Conservation (phyloP, 1,284 basidiomycete species). For the Moniliophthora roreri region DNA sequence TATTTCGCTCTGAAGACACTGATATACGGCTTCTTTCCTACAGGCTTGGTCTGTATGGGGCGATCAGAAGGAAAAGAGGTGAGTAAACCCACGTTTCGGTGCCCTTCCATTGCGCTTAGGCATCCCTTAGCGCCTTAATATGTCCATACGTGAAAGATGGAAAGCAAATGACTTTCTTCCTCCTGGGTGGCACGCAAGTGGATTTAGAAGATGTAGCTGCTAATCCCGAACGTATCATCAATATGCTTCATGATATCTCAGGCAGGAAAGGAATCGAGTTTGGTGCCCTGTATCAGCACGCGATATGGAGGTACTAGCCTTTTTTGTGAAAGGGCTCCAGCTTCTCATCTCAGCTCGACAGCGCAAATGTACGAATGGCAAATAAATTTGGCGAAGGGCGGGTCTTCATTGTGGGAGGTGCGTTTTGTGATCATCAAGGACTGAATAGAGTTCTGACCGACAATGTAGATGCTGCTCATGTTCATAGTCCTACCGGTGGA, state of each 20-base stretch:
- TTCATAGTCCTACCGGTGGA: slow-evolving; percentile 33
- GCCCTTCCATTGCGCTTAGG: background rate
- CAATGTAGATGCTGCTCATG: slow-evolving; percentile 26
- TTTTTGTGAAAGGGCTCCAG: no score
- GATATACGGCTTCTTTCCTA: background rate
- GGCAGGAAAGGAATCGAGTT: slow-evolving; percentile 20
- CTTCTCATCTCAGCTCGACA: background rate
- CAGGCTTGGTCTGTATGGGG: background rate
- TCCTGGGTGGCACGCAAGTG: slow-evolving; percentile 28
- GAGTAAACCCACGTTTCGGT: background rate
- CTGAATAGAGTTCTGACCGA: background rate
- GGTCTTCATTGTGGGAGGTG: slow-evolving; percentile 16
- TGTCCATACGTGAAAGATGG: slow-evolving; percentile 28
- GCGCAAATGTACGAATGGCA: slow-evolving; percentile 13
- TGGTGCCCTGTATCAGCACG: slow-evolving; percentile 7
- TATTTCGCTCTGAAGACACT: background rate
- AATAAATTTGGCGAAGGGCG: slow-evolving; percentile 10
- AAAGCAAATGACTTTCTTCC: slow-evolving; percentile 32
- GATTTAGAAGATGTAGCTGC: slow-evolving; percentile 26
- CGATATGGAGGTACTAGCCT: slow-evolving; percentile 7
- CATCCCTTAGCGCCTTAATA: slow-evolving; percentile 28
- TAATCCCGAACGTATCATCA: slow-evolving; percentile 27
- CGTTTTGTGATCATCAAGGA: background rate
- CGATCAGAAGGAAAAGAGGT: background rate
- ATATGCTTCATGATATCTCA: slow-evolving; percentile 29